phyloP scores from a whole-genome alignment of 139 green algal species.

The Prasinococcaceae sp. region DNA sequence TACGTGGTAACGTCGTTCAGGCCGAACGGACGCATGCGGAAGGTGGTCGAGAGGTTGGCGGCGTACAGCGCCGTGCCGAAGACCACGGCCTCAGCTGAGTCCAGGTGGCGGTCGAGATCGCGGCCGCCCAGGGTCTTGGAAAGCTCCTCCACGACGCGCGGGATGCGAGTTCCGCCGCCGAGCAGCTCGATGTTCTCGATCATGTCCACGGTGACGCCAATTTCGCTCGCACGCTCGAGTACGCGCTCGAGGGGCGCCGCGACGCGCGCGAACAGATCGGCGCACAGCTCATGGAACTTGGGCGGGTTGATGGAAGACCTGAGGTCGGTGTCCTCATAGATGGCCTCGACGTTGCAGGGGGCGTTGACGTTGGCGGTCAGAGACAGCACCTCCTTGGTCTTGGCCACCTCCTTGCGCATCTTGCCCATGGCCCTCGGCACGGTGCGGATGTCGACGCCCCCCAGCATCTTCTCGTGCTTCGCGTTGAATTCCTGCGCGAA shows the following conservation, averaged over 20 bases:
- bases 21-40: conserved; percentile 92
- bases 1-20: conserved; percentile 73
- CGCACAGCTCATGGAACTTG: conserved; percentile 65
- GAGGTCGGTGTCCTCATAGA: conserved; percentile 83
- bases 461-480: conserved; percentile 33
- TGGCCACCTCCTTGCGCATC: conserved; percentile 63
- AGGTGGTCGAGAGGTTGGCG: conserved; percentile 87
- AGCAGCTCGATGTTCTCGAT: conserved; percentile 63
- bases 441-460: conserved; percentile 31
- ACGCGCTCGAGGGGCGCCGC: conserved; percentile 41
- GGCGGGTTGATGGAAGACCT: conserved; percentile 31
- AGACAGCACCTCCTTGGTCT: conserved; percentile 90
- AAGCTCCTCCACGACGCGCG: conserved; percentile 54
- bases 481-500: conserved; percentile 70
- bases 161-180: conserved; percentile 70
- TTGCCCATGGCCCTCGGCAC: conserved; percentile 71
- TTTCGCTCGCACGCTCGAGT: conserved; percentile 51
- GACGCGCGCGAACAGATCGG: conserved; percentile 49
- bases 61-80: conserved; percentile 79
- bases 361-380: conserved; percentile 86
- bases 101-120: conserved; percentile 62
- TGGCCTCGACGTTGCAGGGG: conserved; percentile 74
- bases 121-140: conserved; percentile 49
- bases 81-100: conserved; percentile 88
- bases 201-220: conserved; percentile 38